These are phyloP conservation scores for Wickerhamomyces pijperi DNA, from an alignment of 805 yeast species.

Conservation along the genomic window DNA sequence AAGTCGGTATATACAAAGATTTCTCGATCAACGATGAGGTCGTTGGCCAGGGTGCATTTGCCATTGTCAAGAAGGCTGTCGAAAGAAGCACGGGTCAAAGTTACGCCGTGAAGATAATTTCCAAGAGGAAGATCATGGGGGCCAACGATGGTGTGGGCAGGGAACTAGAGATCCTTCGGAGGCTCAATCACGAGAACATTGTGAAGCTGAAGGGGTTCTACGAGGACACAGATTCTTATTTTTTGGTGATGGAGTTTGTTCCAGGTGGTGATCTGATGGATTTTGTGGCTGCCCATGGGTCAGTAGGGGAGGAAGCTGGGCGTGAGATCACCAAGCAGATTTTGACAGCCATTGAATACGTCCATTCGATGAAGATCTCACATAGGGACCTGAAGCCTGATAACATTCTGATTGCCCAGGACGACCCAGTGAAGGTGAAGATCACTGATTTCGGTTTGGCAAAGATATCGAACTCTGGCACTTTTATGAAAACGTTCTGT, in stretches of 20 bases:
- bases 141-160: constrained; percentile 75
- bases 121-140: constrained; percentile 68
- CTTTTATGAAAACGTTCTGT: constrained; percentile 91
- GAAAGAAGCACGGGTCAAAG: constrained; percentile 78
- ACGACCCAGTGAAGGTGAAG: constrained; percentile 85
- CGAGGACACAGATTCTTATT: constrained; percentile 73
- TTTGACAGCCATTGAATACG: constrained; percentile 72
- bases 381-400: constrained; percentile 97
- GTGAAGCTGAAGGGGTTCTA: constrained; percentile 75
- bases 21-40: constrained; percentile 75
- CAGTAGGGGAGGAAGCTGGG: constrained; percentile 84
- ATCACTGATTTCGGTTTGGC: constrained; percentile 96
- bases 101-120: constrained; percentile 85
- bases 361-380: constrained; percentile 84
- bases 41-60: constrained; percentile 98
- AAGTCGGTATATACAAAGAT: constrained; percentile 47
- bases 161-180: constrained; percentile 71
- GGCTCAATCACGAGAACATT: constrained; percentile 75
- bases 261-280: constrained; percentile 98
- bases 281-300: constrained; percentile 85
- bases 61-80: constrained; percentile 84
- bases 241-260: constrained; percentile 89
- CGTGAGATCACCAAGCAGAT: constrained; percentile 81
- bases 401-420: constrained; percentile 80
- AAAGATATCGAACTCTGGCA: constrained; percentile 72